Conservation (phyloP, 1,139 yeast species). For the Candida albicans region DNA sequence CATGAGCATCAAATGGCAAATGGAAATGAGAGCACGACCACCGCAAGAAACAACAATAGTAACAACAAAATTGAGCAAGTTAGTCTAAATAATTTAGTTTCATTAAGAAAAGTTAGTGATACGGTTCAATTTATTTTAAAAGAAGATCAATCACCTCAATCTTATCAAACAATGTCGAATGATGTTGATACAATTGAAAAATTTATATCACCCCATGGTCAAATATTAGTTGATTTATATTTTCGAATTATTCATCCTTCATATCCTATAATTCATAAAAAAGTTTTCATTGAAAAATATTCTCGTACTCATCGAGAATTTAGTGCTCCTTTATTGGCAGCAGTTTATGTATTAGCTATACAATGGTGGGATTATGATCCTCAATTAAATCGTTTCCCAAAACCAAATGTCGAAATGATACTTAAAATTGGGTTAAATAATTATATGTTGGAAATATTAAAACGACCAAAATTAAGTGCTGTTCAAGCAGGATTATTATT, state of each 20-base stretch:
- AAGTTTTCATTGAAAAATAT: slow-evolving; percentile 74
- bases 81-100: slow-evolving; percentile 55
- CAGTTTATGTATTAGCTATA: slow-evolving; percentile 70
- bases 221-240: slow-evolving; percentile 65
- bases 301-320: slow-evolving; percentile 75
- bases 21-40: slow-evolving; percentile 12
- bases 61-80: slow-evolving; percentile 57
- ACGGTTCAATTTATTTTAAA: slow-evolving; percentile 64
- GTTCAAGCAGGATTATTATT: slow-evolving; percentile 76
- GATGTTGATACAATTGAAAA: slow-evolving; percentile 72
- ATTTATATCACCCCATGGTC: slow-evolving; percentile 77
- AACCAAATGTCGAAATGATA: slow-evolving; percentile 58
- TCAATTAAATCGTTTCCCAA: slow-evolving; percentile 58
- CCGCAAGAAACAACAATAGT: too few relatives aligned
- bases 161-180: slow-evolving; percentile 61
- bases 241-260: slow-evolving; percentile 77
- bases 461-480: slow-evolving; percentile 75
- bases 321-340: slow-evolving; percentile 74
- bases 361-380: slow-evolving; percentile 89
- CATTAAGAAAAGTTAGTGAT: slow-evolving; percentile 67
- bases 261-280: slow-evolving; percentile 74
- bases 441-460: slow-evolving; percentile 64
- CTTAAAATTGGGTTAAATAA: slow-evolving; percentile 54
- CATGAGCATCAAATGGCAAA: slow-evolving; percentile 18
- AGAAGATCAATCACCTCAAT: slow-evolving; percentile 69